A percentile compares a stretch with the other conserved stretches of the same genome.
phyloP scores from a whole-genome alignment of 495 filamentous ascomycete species.

The Penicillium nucicola region DNA sequence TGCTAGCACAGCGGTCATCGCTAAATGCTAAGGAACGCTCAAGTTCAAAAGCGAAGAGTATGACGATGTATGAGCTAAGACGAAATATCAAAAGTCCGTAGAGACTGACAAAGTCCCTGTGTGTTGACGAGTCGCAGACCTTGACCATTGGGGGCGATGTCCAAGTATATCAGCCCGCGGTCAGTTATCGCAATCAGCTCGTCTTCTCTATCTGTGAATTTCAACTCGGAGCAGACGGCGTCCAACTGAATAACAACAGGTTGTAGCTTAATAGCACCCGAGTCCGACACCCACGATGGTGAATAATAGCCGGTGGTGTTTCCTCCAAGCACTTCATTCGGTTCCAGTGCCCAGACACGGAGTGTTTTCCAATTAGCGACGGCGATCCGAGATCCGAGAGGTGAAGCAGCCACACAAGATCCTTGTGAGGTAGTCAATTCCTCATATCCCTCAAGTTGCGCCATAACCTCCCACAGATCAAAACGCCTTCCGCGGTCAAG shows the following conservation, averaged over 20 bases:
- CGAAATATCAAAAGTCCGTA: neutral
- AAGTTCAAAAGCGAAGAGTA: neutral
- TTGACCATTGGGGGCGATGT: slow-evolving; percentile 24
- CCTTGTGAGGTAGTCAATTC: slow-evolving; percentile 36
- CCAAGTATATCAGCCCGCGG: slow-evolving; percentile 40
- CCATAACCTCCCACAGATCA: slow-evolving; percentile 34
- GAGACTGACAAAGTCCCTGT: neutral
- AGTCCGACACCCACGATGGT: slow-evolving; percentile 18
- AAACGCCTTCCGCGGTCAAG: slow-evolving; percentile 42
- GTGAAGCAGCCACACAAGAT: slow-evolving; percentile 41
- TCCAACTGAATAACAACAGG: slow-evolving; percentile 33
- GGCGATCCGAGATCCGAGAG: slow-evolving; percentile 37
- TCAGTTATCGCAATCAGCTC: slow-evolving; percentile 46
- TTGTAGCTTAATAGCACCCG: slow-evolving; percentile 26
- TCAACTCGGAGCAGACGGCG: slow-evolving; percentile 41
- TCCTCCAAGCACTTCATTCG: slow-evolving; percentile 28
- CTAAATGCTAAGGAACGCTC: neutral
- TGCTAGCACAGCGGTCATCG: no score
- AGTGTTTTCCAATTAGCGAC: slow-evolving; percentile 45
- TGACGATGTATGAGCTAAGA: no score
- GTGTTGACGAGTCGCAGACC: neutral
- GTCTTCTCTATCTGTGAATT: slow-evolving; percentile 36
- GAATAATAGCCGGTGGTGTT: slow-evolving; percentile 31
- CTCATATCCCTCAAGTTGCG: slow-evolving; percentile 40
- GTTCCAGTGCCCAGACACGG: slow-evolving; percentile 45